Evolutionary conservation across 192 early-diverging fungal genomes (phyloP), one percentile per base, ranked within the genome.

Genomic region (Coemansia sp.): DNA sequence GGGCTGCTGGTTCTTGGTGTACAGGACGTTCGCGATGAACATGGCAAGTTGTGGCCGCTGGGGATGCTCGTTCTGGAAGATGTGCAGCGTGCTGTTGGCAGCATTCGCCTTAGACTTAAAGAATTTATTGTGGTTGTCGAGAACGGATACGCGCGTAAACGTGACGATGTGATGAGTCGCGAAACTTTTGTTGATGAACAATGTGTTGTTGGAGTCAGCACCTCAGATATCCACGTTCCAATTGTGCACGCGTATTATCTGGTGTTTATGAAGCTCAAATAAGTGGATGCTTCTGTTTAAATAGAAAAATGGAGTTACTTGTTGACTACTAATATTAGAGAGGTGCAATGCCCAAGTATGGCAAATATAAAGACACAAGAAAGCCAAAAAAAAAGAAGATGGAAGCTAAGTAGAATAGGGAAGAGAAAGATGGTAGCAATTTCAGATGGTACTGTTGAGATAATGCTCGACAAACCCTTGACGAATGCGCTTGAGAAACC

Each of bases 31-130:
- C 82, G 92, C 50, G 74, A 85, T 51, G 76, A 71, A 17, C 46
- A 65, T 3, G 87, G 86, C 19, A 91, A 89, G 63, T 70, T 93
- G 56, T 88, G 87, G 84, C 92, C 92, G 14, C 55, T 93, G 51
- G 77, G 89, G 0, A 87, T 93, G 88, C 74, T 93, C 1, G 74
- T 93, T 5, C 63, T 90, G 36, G 90, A 93, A 67, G 92, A 93
- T 63, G 83, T 93, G 19, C 80, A 88, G 51, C 68, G 75, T 2
- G 86, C 84, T 0, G 80, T 92, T 8, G 73, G 74, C 25, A 54
- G 21, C 29, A 75, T 76, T 19, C 76, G 74, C 5, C 64, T 85
- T 23, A 57, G 84, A 5, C 71, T 85, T 9, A 85, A 83, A 64
- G 84, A 85, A 63, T 75, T 85, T 65, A 75, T 85, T 19, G 72